These are phyloP conservation scores for Russula compacta DNA, from an alignment of 768 basidiomycete genomes.

Conservation along the genomic window DNA sequence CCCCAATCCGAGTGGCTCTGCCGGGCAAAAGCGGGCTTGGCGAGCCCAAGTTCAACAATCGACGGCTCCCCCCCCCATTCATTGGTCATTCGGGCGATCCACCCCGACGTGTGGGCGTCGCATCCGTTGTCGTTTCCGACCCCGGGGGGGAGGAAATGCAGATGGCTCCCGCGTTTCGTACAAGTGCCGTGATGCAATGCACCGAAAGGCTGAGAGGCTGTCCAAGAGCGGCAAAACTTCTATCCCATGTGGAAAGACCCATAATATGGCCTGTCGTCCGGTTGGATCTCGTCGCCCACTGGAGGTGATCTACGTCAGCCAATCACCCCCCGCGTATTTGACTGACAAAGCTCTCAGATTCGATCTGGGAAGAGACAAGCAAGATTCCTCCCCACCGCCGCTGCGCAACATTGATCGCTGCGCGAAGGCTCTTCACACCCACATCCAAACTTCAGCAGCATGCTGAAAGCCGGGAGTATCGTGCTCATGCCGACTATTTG, in stretches of 20 bases:
- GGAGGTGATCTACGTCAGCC: not conserved
- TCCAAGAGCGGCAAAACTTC: not conserved
- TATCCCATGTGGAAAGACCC: too few relatives aligned
- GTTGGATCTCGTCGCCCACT: not conserved
- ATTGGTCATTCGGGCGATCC: not conserved
- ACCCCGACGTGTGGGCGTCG: not conserved
- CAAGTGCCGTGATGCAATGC: not conserved
- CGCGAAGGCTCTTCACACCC: constrained; percentile 45
- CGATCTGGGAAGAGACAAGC: constrained; percentile 64
- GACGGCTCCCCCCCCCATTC: not conserved
- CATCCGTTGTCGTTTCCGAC: not conserved
- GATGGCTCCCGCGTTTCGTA: not conserved
- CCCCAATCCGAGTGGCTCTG: not conserved
- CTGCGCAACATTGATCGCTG: not conserved
- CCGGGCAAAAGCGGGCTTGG: not conserved
- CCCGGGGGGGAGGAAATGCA: not conserved
- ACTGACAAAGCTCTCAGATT: not conserved
- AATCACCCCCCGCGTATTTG: not conserved
- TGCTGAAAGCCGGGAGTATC: constrained; percentile 37
- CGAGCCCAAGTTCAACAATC: not conserved
- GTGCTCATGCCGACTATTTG: constrained; percentile 33
- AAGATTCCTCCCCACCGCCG: constrained; percentile 30
- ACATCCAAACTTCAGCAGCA: constrained; percentile 44
- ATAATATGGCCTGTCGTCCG: not conserved
- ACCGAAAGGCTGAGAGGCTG: not conserved